Conservation (phyloP, 2,329 filamentous ascomycete species). For the Aureobasidium leucospermi region DNA sequence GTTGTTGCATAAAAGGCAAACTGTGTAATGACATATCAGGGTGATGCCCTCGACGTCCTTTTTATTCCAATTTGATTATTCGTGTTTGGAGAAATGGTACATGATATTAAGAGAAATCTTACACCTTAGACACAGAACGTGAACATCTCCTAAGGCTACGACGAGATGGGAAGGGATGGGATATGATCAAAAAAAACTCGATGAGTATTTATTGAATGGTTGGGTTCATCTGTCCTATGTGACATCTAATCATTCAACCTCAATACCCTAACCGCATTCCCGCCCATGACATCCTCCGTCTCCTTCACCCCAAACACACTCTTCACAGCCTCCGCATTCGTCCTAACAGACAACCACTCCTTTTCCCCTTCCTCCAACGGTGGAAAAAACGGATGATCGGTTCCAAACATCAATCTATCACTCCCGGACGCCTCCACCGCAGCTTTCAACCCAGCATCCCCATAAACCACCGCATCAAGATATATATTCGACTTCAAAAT, state of each 20-base stretch:
- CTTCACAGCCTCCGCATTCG: conserved; percentile 51
- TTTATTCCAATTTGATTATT: too few relatives aligned
- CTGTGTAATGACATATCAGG: too few relatives aligned
- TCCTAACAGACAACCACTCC: conserved; percentile 63
- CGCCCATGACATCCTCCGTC: conserved; percentile 51
- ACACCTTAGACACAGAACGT: too few relatives aligned
- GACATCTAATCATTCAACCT: conserved; percentile 14
- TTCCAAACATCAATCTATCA: conserved; percentile 72
- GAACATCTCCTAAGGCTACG: too few relatives aligned
- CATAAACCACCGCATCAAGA: conserved; percentile 81
- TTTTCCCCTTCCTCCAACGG: conserved; percentile 57
- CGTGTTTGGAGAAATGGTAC: too few relatives aligned
- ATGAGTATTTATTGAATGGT: too few relatives aligned
- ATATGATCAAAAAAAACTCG: too few relatives aligned
- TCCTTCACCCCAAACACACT: conserved; percentile 42
- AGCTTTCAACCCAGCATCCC: conserved; percentile 62
- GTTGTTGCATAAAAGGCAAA: too few relatives aligned
- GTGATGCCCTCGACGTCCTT: too few relatives aligned
- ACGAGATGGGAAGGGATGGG: too few relatives aligned
- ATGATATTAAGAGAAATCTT: too few relatives aligned
- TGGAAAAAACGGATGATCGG: conserved; percentile 81
- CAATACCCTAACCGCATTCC: conserved; percentile 51
- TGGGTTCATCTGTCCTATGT: too few relatives aligned
- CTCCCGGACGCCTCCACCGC: conserved; percentile 60
- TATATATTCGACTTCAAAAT: conserved; percentile 70